Evolutionary conservation across 306 rosid species (phyloP), one percentile per base, ranked within the genome.

Genomic region (Quercus berberidifolia): DNA sequence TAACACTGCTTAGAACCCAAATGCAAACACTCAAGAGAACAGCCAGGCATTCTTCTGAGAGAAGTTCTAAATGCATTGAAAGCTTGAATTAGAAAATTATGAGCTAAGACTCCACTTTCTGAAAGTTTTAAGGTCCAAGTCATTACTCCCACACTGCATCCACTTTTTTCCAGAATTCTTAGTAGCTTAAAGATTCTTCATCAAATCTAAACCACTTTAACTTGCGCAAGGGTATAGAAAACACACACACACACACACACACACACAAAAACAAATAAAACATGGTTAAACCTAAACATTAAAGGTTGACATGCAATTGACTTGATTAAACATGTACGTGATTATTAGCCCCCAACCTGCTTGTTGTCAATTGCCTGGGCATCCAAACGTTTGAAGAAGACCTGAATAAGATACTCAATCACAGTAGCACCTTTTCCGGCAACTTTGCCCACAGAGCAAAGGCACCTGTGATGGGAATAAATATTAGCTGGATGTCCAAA

Each of bases 361-460:
- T 91, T 91, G 85, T 91, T 95, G 75, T 91, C 97, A 69, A 85
- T 83, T 71, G 92, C 88, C 72, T 81, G 85, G 14, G 89, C 82
- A 78, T 92, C 96, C 91, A 95, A 89, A 82, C 88, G 87, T 82
- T 88, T 95, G 87, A 84, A 93, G 85, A 93, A 95, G 57, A 87
- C 75, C 81, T 91, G 97, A 86, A 93, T 90, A 80, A 95, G 98
- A 78, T 93, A 83, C 88, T 91, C 91, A 62, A 95, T 84, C 19
- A 91, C 92, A 78, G 81, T 69, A 57, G 90, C 94, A 51, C 97
- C 99, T 77, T 90, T 88, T 75, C 99, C 98, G 43, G 92, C 89
- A 67, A 90, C 86, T 83, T 88, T 93, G 84, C 98, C 87, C 85
- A 88, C 86, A 83, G 96, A 87, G 85, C 98, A 95, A 64, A 95